These are phyloP conservation scores for Trametes villosa DNA, from an alignment of 768 basidiomycete genomes.

Conservation along the genomic window DNA sequence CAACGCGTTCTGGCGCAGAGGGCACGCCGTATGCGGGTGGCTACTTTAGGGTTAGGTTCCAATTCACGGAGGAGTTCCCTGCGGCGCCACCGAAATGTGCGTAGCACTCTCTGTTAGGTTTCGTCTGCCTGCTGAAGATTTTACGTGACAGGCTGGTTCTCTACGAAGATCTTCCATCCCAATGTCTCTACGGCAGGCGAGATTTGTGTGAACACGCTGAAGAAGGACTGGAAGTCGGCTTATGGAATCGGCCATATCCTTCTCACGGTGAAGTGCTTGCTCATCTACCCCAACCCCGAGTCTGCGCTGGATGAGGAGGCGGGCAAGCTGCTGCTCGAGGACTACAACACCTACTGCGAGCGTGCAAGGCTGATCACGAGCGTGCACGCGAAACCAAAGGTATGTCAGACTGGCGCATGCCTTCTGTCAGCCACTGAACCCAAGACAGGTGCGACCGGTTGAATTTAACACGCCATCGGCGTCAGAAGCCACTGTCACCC, in stretches of 20 bases:
- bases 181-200: constrained; percentile 90
- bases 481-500: constrained; percentile 34
- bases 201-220: constrained; percentile 96
- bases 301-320: constrained; percentile 96
- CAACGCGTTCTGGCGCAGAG: constrained; percentile 40
- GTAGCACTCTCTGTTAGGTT: too few relatives aligned
- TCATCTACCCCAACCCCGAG: constrained; percentile 97
- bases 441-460: constrained; percentile 48
- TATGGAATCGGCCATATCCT: constrained; percentile 93
- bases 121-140: too few relatives aligned
- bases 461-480: constrained; percentile 63
- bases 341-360: constrained; percentile 86
- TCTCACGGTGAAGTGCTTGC: constrained; percentile 90
- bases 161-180: constrained; percentile 96
- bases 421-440: background rate
- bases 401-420: constrained; percentile 33
- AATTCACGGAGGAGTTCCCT: constrained; percentile 93
- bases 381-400: constrained; percentile 87
- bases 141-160: constrained; percentile 70
- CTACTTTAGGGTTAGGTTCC: constrained; percentile 80
- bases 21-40: constrained; percentile 74
- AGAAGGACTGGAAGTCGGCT: constrained; percentile 94
- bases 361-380: constrained; percentile 88
- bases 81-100: constrained; percentile 92
- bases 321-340: constrained; percentile 87